These are phyloP conservation scores for Nyctanthes arbortristis DNA, from an alignment of 257 asterid species.

Conservation along the genomic window DNA sequence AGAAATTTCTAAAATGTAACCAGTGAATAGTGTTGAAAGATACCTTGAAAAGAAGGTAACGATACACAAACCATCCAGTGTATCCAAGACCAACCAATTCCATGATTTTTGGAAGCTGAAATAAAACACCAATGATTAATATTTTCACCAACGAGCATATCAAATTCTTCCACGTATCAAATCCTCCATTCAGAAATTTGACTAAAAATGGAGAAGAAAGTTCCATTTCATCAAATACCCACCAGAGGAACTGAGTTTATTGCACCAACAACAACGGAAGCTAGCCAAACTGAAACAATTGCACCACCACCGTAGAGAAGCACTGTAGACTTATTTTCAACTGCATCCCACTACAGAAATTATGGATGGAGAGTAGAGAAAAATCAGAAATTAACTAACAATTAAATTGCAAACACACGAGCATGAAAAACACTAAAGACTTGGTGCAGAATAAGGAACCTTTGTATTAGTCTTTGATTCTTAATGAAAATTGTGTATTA, in stretches of 20 bases:
- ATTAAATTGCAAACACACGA: neutral
- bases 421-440: neutral
- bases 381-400: neutral
- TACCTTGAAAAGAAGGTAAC: constrained; percentile 98
- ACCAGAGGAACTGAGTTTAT: constrained; percentile 94
- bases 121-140: neutral
- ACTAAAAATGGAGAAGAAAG: neutral
- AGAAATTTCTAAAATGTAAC: neutral
- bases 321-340: constrained; percentile 90
- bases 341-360: constrained; percentile 77
- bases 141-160: neutral
- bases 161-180: neutral
- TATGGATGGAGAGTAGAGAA: neutral
- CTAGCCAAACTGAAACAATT: constrained; percentile 76
- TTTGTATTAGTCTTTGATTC: neutral
- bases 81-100: constrained; percentile 97
- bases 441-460: neutral
- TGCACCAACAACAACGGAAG: constrained; percentile 76
- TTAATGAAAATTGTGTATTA: neutral
- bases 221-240: constrained; percentile 27
- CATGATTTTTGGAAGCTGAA: constrained; percentile 93
- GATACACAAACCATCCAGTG: constrained; percentile 98
- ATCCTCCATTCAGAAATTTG: neutral
- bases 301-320: constrained; percentile 83
- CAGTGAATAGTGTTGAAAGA: neutral